phyloP scores from a whole-genome alignment of 1,284 basidiomycete genomes.

The Fomitopsis schrenkii region DNA sequence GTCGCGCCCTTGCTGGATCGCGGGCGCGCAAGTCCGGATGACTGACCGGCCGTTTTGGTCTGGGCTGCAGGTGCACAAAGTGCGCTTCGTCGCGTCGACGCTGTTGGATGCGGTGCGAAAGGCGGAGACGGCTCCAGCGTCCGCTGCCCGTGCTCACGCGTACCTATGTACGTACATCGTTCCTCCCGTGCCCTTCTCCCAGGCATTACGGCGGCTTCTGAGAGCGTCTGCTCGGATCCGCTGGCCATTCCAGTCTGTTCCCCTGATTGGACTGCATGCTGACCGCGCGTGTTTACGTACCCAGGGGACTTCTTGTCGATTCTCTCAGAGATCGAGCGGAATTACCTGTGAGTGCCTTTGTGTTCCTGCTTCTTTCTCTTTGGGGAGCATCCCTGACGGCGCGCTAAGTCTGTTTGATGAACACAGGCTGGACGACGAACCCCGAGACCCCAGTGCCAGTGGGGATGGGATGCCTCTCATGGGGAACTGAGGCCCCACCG shows the following conservation, averaged over 20 bases:
- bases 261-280: slow-evolving; percentile 4
- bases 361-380: slow-evolving; percentile 6
- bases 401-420: slow-evolving; percentile 6
- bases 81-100: slow-evolving; percentile 85
- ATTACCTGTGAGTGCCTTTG: slow-evolving; percentile 63
- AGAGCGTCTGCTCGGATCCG: slow-evolving; percentile 1
- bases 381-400: slow-evolving; percentile 8
- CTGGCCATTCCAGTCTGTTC: slow-evolving; percentile 11
- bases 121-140: slow-evolving; percentile 69
- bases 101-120: slow-evolving; percentile 82
- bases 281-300: slow-evolving; percentile 4
- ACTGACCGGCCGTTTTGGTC: background rate
- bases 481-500: slow-evolving; percentile 24
- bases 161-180: slow-evolving; percentile 59
- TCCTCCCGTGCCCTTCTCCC: background rate
- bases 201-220: background rate
- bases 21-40: background rate
- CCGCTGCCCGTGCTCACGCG: slow-evolving; percentile 74
- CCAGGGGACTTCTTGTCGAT: slow-evolving; percentile 88
- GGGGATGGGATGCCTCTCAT: slow-evolving; percentile 52
- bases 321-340: slow-evolving; percentile 82
- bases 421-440: slow-evolving; percentile 67
- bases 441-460: slow-evolving; percentile 53
- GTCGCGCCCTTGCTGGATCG: background rate
- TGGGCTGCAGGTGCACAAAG: slow-evolving; percentile 67